Base-by-base conservation (phyloP, 192 early-diverging fungal species). In the Coemansia sp. region DNA sequence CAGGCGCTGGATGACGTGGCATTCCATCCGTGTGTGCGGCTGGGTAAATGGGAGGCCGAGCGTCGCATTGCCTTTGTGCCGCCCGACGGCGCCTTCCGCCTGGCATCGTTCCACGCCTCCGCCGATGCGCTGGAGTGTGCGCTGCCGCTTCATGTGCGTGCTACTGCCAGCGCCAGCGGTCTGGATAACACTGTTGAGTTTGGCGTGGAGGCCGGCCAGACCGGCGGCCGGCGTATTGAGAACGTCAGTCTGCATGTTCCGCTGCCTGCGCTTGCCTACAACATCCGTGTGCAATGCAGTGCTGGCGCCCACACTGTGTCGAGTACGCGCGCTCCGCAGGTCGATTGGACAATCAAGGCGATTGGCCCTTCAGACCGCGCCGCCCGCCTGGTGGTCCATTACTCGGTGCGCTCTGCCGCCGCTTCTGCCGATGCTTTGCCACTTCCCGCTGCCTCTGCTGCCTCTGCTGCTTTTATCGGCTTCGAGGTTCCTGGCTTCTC, bases 1-100 rank as follows among this genome's bases (percentile, higher is more conserved):
- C 63, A 85, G 48, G 56, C 90, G 6, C 81, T 96, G 68, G 95
- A 95, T 64, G 89, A 94, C 61, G 86, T 85, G 23, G 89, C 89
- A 57, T 94, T 98, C 74, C 96, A 98, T 77, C 94, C 93, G 2
- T 95, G 94, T 65, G 94, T 98, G 9, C 81, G 92, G 3, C 54
- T 89, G 64, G 82, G 84, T 48, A 91, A 91, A 62, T 98, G 90
- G 86, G 91, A 94, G 53, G 80, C 81, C 38, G 93, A 96, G 50
- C 84, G 89, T 21, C 71, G 88, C 4, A 74, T 98, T 12, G 94
- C 90, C 5, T 98, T 97, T 87, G 86, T 98, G 8, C 96, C 96
- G 9, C 96, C 96, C 9, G 95, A 98, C 76, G 95, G 95, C 7
- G 86, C 87, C 56, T 97, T 97, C 75, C 92, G 89, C 67, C 85